Evolutionary conservation across 148 eudicot species (phyloP).

Genomic region (Heliamphora exappendiculata): DNA sequence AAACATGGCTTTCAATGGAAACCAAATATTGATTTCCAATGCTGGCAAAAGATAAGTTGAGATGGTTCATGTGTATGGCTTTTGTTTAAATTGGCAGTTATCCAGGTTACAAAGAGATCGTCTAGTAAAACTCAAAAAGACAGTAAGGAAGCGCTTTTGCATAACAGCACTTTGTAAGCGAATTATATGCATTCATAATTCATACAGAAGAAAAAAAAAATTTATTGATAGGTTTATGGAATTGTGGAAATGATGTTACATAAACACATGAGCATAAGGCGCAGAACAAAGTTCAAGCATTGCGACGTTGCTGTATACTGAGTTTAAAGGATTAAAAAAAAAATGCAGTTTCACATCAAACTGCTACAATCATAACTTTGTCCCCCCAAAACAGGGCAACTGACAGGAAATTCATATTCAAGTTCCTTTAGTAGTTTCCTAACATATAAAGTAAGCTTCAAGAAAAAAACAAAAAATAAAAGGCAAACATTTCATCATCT

Average conservation of each 20-base stretch:
- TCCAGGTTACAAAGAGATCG: neutral
- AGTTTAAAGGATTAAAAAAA: neutral
- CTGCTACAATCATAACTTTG: neutral
- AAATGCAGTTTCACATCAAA: too few relatives aligned
- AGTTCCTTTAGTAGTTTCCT: neutral
- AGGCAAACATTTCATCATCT: constrained; percentile 99
- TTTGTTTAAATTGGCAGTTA: too few relatives aligned
- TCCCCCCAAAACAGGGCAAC: neutral
- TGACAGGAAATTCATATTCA: neutral
- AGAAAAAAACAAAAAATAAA: neutral
- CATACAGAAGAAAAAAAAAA: neutral
- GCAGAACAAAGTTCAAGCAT: neutral
- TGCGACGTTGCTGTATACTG: neutral
- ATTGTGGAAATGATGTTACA: neutral
- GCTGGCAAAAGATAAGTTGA: too few relatives aligned
- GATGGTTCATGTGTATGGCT: too few relatives aligned
- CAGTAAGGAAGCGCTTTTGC: neutral
- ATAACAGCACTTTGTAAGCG: neutral
- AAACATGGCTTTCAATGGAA: too few relatives aligned
- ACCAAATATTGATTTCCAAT: too few relatives aligned
- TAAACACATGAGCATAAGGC: neutral
- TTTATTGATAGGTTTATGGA: neutral
- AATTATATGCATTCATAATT: neutral
- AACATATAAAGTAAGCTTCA: neutral
- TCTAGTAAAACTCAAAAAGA: neutral